Percentiles rank a stretch among this genome's conserved stretches.
phyloP scores from a whole-genome alignment of 2,329 filamentous ascomycete species.

The Hortaea werneckii region DNA sequence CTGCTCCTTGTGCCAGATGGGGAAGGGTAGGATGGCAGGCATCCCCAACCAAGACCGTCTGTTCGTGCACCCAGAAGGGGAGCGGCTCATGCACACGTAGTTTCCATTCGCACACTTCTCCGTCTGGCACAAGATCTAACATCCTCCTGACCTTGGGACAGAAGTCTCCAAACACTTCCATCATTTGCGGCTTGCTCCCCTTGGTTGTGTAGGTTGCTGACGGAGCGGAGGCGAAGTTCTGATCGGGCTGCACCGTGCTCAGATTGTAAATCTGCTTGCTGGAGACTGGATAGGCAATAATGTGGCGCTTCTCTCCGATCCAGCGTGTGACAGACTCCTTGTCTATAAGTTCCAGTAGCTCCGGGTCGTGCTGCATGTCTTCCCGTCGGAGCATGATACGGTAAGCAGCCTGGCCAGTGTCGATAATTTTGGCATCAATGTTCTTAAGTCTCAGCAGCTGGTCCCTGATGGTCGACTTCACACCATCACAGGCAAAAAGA shows the following conservation, averaged over 20 bases:
- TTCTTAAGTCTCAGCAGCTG: conserved; percentile 46
- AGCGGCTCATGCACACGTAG: conserved; percentile 52
- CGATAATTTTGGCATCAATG: conserved; percentile 46
- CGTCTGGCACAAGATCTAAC: conserved; percentile 51
- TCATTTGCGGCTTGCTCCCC: conserved; percentile 51
- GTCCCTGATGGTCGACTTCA: conserved; percentile 37
- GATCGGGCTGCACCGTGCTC: conserved; percentile 51
- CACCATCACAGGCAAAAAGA: conserved; percentile 38
- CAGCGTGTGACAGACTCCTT: conserved; percentile 59
- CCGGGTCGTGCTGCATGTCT: conserved; percentile 56
- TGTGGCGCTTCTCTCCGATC: conserved; percentile 66
- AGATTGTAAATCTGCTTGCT: conserved; percentile 59
- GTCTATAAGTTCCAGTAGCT: conserved; percentile 57
- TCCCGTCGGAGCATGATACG: conserved; percentile 64
- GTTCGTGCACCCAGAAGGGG: conserved; percentile 49
- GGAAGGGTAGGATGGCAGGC: conserved; percentile 55
- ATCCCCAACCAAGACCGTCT: conserved; percentile 46
- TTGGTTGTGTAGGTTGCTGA: conserved; percentile 54
- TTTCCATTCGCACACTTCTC: conserved; percentile 59
- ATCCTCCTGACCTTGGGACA: conserved; percentile 51
- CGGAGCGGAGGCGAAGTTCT: conserved; percentile 48
- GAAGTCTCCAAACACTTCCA: conserved; percentile 50
- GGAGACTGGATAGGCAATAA: conserved; percentile 67
- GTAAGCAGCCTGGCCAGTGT: conserved; percentile 69
- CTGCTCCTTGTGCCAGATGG: conserved; percentile 54